Evolutionary conservation across 1,284 basidiomycete species (phyloP).

Genomic region (Malassezia nana): DNA sequence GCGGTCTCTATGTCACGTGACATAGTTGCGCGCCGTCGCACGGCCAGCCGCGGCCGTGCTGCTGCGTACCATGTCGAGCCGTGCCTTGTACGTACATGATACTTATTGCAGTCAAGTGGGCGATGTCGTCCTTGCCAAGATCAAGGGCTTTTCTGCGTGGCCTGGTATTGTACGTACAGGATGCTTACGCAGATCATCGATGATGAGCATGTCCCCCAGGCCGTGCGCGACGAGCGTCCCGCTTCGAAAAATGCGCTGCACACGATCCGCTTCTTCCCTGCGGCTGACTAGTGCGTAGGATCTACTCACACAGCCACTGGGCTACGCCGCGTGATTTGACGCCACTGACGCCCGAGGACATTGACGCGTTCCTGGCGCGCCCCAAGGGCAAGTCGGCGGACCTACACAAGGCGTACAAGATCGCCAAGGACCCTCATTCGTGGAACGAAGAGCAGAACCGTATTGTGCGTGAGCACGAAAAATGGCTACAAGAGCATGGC

Average conservation of each 20-base stretch:
- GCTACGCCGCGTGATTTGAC: constrained; percentile 70
- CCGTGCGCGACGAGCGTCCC: constrained; percentile 63
- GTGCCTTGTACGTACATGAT: not conserved
- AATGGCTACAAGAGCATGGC: constrained; percentile 56
- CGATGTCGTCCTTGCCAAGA: constrained; percentile 80
- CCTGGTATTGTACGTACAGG: constrained; percentile 63
- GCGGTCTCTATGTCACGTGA: not conserved
- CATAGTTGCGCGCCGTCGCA: not conserved
- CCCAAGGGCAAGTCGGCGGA: constrained; percentile 64
- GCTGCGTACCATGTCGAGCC: not conserved
- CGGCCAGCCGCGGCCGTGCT: not conserved
- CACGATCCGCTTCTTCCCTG: constrained; percentile 78
- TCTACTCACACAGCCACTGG: constrained; percentile 62
- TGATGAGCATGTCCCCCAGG: constrained; percentile 57
- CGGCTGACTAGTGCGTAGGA: constrained; percentile 72
- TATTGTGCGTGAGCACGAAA: constrained; percentile 27
- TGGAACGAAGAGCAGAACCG: constrained; percentile 37
- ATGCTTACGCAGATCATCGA: constrained; percentile 60
- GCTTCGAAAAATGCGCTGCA: constrained; percentile 62
- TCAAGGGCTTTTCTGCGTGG: constrained; percentile 89
- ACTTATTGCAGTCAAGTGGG: constrained; percentile 43
- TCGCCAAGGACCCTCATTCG: constrained; percentile 68
- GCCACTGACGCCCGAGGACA: constrained; percentile 66
- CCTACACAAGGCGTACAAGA: constrained; percentile 67
- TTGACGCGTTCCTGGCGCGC: constrained; percentile 69